A percentile compares a stretch with the other conserved stretches of the same genome.
phyloP scores from a whole-genome alignment of 2,329 filamentous ascomycete genomes.

The Clarireedia monteithiana region DNA sequence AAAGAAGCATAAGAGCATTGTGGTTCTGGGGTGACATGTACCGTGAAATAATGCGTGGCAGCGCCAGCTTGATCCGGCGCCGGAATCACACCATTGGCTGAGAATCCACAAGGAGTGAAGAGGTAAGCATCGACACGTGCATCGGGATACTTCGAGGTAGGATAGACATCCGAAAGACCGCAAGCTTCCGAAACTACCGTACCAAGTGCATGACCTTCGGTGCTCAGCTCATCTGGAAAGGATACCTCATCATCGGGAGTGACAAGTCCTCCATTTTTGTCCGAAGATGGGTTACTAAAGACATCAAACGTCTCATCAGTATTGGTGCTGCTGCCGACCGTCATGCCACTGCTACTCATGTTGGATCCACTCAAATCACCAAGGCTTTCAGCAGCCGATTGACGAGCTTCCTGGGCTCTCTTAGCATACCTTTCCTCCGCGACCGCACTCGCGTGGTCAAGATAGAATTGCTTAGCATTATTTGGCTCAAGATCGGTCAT shows the following conservation, averaged over 20 bases:
- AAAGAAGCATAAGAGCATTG: slow-evolving; percentile 97
- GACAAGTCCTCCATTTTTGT: slow-evolving; percentile 50
- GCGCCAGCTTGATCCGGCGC: slow-evolving; percentile 50
- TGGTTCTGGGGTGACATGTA: slow-evolving; percentile 95
- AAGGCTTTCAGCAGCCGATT: slow-evolving; percentile 49
- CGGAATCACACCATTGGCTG: slow-evolving; percentile 91
- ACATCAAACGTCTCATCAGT: slow-evolving; percentile 65
- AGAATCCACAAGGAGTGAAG: slow-evolving; percentile 95
- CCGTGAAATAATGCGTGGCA: slow-evolving; percentile 83
- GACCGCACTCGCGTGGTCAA: slow-evolving; percentile 80
- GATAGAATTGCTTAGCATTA: slow-evolving; percentile 65
- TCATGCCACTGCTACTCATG: slow-evolving; percentile 33
- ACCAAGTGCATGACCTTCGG: slow-evolving; percentile 88
- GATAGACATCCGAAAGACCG: slow-evolving; percentile 84
- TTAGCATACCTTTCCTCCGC: slow-evolving; percentile 72
- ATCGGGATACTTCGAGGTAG: slow-evolving; percentile 79
- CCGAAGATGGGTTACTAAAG: slow-evolving; percentile 66
- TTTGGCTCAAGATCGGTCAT: slow-evolving; percentile 65
- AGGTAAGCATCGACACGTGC: slow-evolving; percentile 92
- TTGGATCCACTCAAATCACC: slow-evolving; percentile 47
- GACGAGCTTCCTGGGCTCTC: slow-evolving; percentile 55
- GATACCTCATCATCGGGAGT: slow-evolving; percentile 48
- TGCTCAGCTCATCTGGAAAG: slow-evolving; percentile 69
- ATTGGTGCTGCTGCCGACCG: slow-evolving; percentile 26
- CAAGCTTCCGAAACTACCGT: slow-evolving; percentile 87